phyloP scores from a whole-genome alignment of 2,329 filamentous ascomycete genomes.

The Claviceps purpurea region DNA sequence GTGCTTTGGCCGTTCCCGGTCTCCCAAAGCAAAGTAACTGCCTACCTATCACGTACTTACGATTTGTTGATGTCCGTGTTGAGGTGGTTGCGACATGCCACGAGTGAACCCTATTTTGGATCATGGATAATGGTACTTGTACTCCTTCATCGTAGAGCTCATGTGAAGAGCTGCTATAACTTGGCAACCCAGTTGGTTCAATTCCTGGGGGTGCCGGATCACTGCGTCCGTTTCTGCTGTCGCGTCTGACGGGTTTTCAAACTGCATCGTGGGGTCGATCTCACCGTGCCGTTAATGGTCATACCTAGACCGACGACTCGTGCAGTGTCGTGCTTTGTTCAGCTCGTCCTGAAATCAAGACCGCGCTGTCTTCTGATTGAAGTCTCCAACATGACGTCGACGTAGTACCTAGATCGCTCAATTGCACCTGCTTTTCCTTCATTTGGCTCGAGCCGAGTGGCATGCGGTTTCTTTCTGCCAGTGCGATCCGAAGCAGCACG shows the following conservation, averaged over 20 bases:
- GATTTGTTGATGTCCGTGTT: conserved; percentile 33
- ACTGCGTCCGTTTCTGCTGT: not conserved
- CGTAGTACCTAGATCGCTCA: not conserved
- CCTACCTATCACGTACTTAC: conserved; percentile 29
- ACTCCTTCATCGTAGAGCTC: not conserved
- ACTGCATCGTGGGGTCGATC: too few species aligned
- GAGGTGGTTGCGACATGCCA: conserved; percentile 35
- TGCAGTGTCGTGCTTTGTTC: too few species aligned
- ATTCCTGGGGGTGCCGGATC: fast-evolving
- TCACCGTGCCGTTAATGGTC: too few species aligned
- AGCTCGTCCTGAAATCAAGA: too few species aligned
- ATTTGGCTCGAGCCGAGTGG: conserved; percentile 3
- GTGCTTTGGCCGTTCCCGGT: conserved; percentile 44
- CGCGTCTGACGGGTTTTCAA: too few species aligned
- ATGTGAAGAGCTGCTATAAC: not conserved
- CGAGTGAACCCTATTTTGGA: not conserved
- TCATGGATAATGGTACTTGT: not conserved
- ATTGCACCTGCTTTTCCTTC: not conserved
- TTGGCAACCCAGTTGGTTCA: not conserved
- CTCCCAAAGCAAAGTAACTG: conserved; percentile 33
- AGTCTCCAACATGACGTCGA: too few species aligned
- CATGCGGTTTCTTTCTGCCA: not conserved
- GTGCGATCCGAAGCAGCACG: not conserved
- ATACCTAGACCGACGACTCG: too few species aligned
- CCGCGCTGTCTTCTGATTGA: too few species aligned